These are phyloP conservation scores for Hebeloma cylindrosporum DNA, from an alignment of 768 basidiomycete genomes.

Conservation along the genomic window DNA sequence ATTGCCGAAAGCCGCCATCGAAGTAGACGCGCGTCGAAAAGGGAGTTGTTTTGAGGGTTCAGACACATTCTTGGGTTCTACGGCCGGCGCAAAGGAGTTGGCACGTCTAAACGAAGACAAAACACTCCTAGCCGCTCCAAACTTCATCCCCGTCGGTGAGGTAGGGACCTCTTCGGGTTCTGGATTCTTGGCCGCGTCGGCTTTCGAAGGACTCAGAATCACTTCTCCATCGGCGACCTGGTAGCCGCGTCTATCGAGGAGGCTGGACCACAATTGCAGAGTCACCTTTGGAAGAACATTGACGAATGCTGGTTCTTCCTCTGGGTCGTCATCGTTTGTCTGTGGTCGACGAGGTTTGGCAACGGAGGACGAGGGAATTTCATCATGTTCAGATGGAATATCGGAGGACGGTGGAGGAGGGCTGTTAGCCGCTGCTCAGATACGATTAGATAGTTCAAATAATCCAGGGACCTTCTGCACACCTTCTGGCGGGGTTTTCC, in stretches of 20 bases:
- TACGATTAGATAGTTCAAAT: constrained; percentile 1
- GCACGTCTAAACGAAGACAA: constrained; percentile 62
- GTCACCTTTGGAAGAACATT: constrained; percentile 62
- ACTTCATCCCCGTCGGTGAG: constrained; percentile 13
- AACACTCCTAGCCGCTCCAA: constrained; percentile 35
- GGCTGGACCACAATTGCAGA: constrained; percentile 67
- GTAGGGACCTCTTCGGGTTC: constrained; percentile 13
- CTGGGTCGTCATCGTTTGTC: constrained; percentile 29
- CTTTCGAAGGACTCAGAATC: constrained; percentile 59
- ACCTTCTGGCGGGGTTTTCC: constrained; percentile 37
- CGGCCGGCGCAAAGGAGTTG: constrained; percentile 60
- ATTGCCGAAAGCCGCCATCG: constrained; percentile 17
- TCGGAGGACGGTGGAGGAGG: constrained; percentile 24
- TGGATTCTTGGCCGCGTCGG: constrained; percentile 16
- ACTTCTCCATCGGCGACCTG: constrained; percentile 58
- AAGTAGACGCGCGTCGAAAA: constrained; percentile 44
- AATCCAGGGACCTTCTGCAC: neutral
- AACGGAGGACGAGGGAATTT: constrained; percentile 20
- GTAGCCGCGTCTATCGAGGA: constrained; percentile 68
- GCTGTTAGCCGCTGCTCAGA: constrained; percentile 15
- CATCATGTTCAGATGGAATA: constrained; percentile 22
- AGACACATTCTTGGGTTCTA: constrained; percentile 17
- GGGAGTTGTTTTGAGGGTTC: constrained; percentile 33
- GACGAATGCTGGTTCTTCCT: constrained; percentile 56
- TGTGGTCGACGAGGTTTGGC: constrained; percentile 17